Evolutionary conservation across 805 yeast species (phyloP).

Genomic region (Peterozyma toletana): DNA sequence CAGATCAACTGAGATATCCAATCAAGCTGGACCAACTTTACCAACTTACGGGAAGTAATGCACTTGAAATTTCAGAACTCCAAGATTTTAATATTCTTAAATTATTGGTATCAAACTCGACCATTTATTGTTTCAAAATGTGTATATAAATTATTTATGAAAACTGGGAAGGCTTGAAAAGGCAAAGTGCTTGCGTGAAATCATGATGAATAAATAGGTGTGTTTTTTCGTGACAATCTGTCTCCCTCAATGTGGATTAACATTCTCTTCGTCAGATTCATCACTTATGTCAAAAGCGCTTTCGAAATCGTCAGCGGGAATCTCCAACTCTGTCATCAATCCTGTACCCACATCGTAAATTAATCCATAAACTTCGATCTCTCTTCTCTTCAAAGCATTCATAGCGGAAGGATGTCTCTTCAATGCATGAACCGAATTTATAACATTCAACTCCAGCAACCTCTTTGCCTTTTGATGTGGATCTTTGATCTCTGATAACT

Average conservation of each 20-base stretch:
- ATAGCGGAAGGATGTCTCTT: conserved; percentile 60
- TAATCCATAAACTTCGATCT: conserved; percentile 74
- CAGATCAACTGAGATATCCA: no score
- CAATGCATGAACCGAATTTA: conserved; percentile 63
- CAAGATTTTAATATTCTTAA: no score
- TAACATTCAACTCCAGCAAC: conserved; percentile 71
- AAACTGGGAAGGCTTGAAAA: no score
- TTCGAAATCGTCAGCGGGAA: conserved; percentile 14
- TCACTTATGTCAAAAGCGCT: conserved; percentile 12
- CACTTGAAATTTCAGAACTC: no score
- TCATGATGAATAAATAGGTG: no score
- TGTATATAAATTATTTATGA: no score
- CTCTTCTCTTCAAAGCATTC: conserved; percentile 52
- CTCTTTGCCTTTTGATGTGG: conserved; percentile 48
- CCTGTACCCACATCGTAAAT: conserved; percentile 83
- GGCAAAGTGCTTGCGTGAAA: no score
- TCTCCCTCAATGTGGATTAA: neutral
- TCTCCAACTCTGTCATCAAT: conserved; percentile 31
- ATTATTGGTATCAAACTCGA: no score
- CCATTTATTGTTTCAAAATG: no score
- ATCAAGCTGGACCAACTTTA: no score
- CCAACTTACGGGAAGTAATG: no score
- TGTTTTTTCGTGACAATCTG: no score
- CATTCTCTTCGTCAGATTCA: conserved; percentile 9
- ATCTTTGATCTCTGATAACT: conserved; percentile 41